phyloP scores from a whole-genome alignment of 140 eudicot species.

The Stevia rebaudiana region DNA sequence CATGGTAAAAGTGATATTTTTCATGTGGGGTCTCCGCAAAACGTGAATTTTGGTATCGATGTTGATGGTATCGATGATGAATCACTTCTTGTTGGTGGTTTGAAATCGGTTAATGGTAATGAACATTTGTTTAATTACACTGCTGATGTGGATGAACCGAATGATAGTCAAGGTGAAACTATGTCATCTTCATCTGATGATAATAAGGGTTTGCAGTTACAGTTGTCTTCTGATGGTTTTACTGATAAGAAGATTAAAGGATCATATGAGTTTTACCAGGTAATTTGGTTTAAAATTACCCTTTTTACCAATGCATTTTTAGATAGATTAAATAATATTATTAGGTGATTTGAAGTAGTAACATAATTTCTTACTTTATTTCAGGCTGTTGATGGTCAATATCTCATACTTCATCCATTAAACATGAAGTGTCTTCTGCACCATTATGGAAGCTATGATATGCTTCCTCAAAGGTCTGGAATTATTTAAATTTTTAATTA shows the following conservation, averaged over 20 bases:
- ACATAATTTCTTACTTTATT: background rate
- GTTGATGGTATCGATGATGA: constrained; percentile 23
- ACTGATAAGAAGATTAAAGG: constrained; percentile 42
- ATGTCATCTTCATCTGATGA: constrained; percentile 53
- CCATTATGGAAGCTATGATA: constrained; percentile 74
- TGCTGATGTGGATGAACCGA: constrained; percentile 36
- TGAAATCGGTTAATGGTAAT: constrained; percentile 22
- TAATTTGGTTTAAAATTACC: constrained; percentile 8
- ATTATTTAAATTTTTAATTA: background rate
- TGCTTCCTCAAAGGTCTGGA: constrained; percentile 81
- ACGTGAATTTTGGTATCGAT: constrained; percentile 22
- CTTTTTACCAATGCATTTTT: background rate
- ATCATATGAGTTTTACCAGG: constrained; percentile 85
- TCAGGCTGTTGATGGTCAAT: constrained; percentile 95
- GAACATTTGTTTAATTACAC: constrained; percentile 30
- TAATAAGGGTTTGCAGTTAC: constrained; percentile 33
- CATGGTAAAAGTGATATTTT: constrained; percentile 5
- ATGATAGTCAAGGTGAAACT: constrained; percentile 36
- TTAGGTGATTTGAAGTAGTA: background rate
- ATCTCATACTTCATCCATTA: constrained; percentile 77
- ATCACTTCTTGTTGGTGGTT: constrained; percentile 20
- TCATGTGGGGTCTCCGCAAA: constrained; percentile 34
- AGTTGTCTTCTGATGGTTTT: constrained; percentile 16
- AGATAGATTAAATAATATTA: background rate
- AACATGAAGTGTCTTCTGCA: constrained; percentile 91